These are phyloP conservation scores for Diophrys sp. DNA, from an alignment of 73 alveolate species.

Conservation along the genomic window DNA sequence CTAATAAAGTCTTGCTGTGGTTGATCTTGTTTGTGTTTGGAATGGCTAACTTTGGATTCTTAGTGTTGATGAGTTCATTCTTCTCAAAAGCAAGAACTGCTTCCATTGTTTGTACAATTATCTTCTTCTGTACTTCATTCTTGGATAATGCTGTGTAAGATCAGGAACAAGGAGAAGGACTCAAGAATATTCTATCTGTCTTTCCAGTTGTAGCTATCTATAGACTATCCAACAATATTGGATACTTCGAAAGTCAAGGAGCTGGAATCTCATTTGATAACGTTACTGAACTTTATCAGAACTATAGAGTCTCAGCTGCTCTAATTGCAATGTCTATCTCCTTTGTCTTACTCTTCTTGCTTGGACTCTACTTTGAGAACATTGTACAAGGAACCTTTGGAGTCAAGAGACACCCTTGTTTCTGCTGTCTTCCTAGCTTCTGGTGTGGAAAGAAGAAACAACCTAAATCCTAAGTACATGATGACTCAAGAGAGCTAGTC, in stretches of 20 bases:
- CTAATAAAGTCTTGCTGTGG: slow-evolving; percentile 41
- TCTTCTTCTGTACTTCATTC: slow-evolving; percentile 49
- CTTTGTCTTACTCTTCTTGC: slow-evolving; percentile 34
- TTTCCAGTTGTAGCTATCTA: slow-evolving; percentile 47
- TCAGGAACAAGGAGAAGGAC: neutral
- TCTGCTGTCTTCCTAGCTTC: slow-evolving; percentile 56
- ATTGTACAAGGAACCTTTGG: slow-evolving; percentile 82
- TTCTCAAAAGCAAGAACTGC: slow-evolving; percentile 70
- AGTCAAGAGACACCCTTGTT: slow-evolving; percentile 69
- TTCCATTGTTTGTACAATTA: slow-evolving; percentile 20
- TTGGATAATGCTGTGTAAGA: slow-evolving; percentile 27
- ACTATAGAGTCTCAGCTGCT: slow-evolving; percentile 29
- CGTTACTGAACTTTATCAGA: slow-evolving; percentile 20
- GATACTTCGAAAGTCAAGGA: slow-evolving; percentile 36
- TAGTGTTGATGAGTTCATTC: slow-evolving; percentile 57
- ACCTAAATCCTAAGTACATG: too few relatives aligned
- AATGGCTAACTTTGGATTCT: slow-evolving; percentile 49
- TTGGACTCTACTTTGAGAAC: slow-evolving; percentile 83
- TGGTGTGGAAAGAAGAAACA: slow-evolving; percentile 38
- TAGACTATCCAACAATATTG: slow-evolving; percentile 18
- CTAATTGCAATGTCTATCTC: slow-evolving; percentile 26
- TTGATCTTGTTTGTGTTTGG: slow-evolving; percentile 50
- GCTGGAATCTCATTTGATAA: slow-evolving; percentile 23
- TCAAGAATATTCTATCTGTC: slow-evolving; percentile 30
- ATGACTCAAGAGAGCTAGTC: slow-evolving; percentile 7